Percentiles rank a stretch among this genome's conserved stretches.
Evolutionary conservation across 106 monocot species (phyloP).

Genomic region (Platanthera zijinensis): DNA sequence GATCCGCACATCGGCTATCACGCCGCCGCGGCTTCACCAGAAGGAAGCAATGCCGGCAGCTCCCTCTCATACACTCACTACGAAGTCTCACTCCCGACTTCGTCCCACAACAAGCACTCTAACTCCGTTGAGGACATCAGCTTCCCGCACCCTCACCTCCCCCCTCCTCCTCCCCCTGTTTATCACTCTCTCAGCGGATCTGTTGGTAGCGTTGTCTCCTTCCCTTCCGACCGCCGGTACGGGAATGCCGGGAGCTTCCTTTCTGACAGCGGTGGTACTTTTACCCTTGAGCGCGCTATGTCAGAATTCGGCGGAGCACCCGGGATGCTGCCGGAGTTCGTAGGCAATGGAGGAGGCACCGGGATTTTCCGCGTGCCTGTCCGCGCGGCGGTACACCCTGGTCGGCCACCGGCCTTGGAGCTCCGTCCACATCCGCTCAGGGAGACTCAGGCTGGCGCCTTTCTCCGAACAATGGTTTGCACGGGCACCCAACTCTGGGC

Average conservation of each 20-base stretch:
- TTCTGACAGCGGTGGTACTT: constrained; percentile 11
- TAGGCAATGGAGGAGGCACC: constrained; percentile 64
- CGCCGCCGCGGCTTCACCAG: not conserved
- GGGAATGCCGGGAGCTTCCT: not conserved
- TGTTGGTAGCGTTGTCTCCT: not conserved
- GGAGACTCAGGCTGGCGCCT: constrained; percentile 76
- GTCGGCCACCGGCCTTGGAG: constrained; percentile 67
- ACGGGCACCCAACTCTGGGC: constrained; percentile 60
- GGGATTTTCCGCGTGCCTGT: constrained; percentile 70
- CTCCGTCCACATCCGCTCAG: constrained; percentile 79
- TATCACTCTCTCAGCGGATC: not conserved
- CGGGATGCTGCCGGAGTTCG: constrained; percentile 64
- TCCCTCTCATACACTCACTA: constrained; percentile 7
- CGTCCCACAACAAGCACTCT: constrained; percentile 10
- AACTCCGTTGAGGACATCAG: constrained; percentile 7
- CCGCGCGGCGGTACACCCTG: constrained; percentile 73
- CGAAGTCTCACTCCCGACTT: constrained; percentile 1
- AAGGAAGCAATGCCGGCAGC: not conserved
- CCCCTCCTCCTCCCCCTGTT: not conserved
- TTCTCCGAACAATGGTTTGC: constrained; percentile 58
- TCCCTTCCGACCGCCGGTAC: not conserved
- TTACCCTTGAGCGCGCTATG: constrained; percentile 45
- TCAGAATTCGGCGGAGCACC: constrained; percentile 39
- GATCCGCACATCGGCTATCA: not conserved
- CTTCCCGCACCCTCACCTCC: not conserved